Base-by-base conservation (phyloP, 78 protist species). In the Cavenderia fasciculata region DNA sequence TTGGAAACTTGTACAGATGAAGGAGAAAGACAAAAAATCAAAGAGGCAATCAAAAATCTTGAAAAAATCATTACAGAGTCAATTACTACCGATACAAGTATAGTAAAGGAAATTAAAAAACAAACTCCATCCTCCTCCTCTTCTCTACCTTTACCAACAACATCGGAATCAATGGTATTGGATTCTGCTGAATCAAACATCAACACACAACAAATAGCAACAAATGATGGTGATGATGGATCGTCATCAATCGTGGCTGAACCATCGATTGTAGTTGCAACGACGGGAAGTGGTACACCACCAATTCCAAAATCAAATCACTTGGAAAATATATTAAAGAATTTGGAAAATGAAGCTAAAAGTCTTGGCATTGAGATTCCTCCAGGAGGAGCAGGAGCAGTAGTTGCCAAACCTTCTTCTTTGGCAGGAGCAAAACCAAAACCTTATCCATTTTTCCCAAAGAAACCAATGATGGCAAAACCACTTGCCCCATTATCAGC, bases 271-370 rank as follows among this genome's bases (percentile, higher is more conserved):
- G 14, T 56, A 11, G 1, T 43, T 18, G 51, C 63, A 49, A 33
- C n/a, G 4, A 5, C 4, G 21, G 4, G 44, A 27, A 29, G 23
- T 19, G 3, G 47, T 5, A 12, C 62, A 49, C 14, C 73, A 2
- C 0, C 31, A 11, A 18, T 2, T 31, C 36, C 56, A 23, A 14
- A 34, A 46, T 23, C 77, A n/a, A n/a, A n/a, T n/a, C n/a, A n/a
- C n/a, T n/a, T n/a, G n/a, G n/a, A n/a, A n/a, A n/a, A n/a, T n/a
- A n/a, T n/a, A n/a, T 43, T 82, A 52, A 66, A 49, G 65, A 68
- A 40, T 41, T 82, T 82, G 6, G 90, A 68, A 33, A 43, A 76
- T 14, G 79, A 82, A 43, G 90, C 90, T 40, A 65, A 68, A 34
- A 68, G 70, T 56, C 33, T 82, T 0, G 90, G 90, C 38, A 68